These are phyloP conservation scores for Fraxinus cuspidata DNA, from an alignment of 257 asterid species.

Conservation along the genomic window DNA sequence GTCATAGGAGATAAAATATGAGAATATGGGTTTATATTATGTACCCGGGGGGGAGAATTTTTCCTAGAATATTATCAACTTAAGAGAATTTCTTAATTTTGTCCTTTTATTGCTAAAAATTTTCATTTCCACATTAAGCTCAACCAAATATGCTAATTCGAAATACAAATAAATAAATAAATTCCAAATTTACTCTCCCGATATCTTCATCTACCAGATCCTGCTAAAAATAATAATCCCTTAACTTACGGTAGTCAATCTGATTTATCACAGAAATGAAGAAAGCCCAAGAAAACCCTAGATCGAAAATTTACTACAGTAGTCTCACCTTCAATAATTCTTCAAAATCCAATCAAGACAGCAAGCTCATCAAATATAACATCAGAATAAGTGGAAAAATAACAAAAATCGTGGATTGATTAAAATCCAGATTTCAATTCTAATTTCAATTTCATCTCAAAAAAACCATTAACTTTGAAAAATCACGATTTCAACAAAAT, in stretches of 20 bases:
- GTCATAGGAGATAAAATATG: background rate
- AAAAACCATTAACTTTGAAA: background rate
- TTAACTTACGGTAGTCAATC: slow-evolving; percentile 33
- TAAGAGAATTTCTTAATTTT: background rate
- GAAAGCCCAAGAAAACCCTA: slow-evolving; percentile 41
- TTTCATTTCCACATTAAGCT: slow-evolving; percentile 17
- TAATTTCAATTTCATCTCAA: background rate
- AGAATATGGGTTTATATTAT: background rate
- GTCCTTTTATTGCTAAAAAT: slow-evolving; percentile 14
- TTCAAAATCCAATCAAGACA: slow-evolving; percentile 22
- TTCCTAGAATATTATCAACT: background rate
- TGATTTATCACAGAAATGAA: slow-evolving; percentile 22
- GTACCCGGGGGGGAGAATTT: background rate
- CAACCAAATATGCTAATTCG: slow-evolving; percentile 19
- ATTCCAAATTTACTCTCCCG: slow-evolving; percentile 7
- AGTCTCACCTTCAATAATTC: slow-evolving; percentile 8
- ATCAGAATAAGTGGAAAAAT: background rate
- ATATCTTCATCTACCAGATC: background rate
- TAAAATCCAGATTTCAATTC: background rate
- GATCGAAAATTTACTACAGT: slow-evolving; percentile 36
- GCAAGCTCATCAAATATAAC: background rate
- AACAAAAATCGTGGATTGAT: slow-evolving; percentile 3
- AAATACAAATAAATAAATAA: background rate
- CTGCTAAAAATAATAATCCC: background rate
- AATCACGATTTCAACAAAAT: background rate